phyloP scores from a whole-genome alignment of 768 basidiomycete genomes.

The Lentinula sp. region DNA sequence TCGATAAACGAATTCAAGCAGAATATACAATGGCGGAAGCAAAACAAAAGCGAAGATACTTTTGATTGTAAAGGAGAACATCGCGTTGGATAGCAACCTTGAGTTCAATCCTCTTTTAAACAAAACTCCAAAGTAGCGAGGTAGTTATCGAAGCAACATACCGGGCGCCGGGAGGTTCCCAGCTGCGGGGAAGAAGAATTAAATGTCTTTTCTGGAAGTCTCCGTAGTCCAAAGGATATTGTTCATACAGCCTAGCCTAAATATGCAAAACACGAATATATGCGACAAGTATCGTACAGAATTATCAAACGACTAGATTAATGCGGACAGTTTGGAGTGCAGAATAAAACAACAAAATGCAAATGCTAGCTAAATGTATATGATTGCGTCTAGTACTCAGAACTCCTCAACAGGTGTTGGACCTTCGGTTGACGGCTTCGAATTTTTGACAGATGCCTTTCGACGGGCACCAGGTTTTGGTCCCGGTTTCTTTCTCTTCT shows the following conservation, averaged over 20 bases:
- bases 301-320: not conserved
- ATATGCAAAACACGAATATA: constrained; percentile 2
- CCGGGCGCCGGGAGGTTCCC: not conserved
- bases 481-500: constrained; percentile 11
- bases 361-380: not conserved
- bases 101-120: not conserved
- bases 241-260: not conserved
- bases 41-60: not conserved
- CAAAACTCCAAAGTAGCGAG: not conserved
- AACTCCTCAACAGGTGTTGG: constrained; percentile 1
- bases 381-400: not conserved
- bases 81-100: not conserved
- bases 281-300: constrained; percentile 3
- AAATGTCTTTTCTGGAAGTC: not conserved
- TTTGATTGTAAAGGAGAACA: not conserved
- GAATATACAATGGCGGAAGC: not conserved
- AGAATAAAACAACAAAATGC: not conserved
- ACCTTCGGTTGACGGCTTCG: constrained; percentile 1
- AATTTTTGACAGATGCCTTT: constrained; percentile 16
- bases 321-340: not conserved
- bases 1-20: not conserved
- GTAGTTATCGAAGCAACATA: not conserved
- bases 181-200: not conserved
- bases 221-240: not conserved
- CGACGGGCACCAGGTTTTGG: constrained; percentile 26